A percentile compares a stretch with the other conserved stretches of the same genome.
phyloP scores from a whole-genome alignment of 306 rosid genomes.

The Ormosia emarginata region DNA sequence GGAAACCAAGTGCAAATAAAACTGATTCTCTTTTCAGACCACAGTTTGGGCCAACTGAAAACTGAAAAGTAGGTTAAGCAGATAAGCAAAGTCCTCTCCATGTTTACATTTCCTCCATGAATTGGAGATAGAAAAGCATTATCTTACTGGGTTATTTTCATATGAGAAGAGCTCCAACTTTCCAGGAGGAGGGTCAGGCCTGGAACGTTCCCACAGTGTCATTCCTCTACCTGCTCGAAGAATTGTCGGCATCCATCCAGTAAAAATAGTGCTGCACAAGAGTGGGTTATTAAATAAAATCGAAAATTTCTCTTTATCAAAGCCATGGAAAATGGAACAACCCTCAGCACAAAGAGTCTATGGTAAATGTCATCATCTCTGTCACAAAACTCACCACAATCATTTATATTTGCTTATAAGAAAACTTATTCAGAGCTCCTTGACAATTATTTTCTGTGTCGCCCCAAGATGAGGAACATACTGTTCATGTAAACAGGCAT shows the following conservation, averaged over 20 bases:
- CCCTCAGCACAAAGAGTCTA: background rate
- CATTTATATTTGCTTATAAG: background rate
- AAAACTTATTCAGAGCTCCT: background rate
- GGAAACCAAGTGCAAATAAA: background rate
- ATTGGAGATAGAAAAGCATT: slow-evolving; percentile 15
- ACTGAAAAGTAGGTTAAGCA: background rate
- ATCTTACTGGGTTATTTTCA: slow-evolving; percentile 74
- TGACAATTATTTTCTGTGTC: background rate
- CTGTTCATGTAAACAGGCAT: background rate
- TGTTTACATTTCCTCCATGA: background rate
- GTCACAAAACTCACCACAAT: background rate
- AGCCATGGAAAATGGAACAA: slow-evolving; percentile 7
- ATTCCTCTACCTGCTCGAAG: slow-evolving; percentile 91
- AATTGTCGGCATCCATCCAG: slow-evolving; percentile 93
- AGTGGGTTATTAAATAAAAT: background rate
- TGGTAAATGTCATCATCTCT: background rate
- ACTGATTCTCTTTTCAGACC: background rate
- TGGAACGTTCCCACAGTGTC: slow-evolving; percentile 74
- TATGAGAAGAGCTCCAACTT: slow-evolving; percentile 84
- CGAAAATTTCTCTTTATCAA: background rate
- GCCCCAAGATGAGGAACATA: background rate
- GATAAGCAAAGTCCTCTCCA: background rate
- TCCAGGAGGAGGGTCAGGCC: slow-evolving; percentile 53
- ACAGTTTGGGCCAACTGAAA: background rate
- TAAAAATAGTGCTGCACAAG: slow-evolving; percentile 65